Evolutionary conservation across 768 basidiomycete genomes (phyloP), one percentile per base, ranked within the genome.

Genomic region (Russula sp.): DNA sequence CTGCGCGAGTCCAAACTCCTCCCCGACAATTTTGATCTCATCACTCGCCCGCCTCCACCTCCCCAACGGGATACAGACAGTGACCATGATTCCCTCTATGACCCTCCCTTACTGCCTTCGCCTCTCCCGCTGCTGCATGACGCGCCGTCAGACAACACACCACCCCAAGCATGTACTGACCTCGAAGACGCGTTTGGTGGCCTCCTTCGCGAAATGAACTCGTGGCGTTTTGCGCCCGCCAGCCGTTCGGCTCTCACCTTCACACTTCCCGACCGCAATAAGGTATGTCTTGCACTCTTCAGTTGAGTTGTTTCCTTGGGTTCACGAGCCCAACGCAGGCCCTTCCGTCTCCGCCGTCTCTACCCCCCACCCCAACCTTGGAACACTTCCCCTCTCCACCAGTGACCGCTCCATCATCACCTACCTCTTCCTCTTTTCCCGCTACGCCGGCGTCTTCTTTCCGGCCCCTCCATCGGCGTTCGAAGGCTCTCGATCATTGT

Each of bases 171-270:
- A 28, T 72, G 75, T 50, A 65, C 70, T 14, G 74, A 77, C 57
- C 75, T 75, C 46, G 64, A 73, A 49, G 76, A 76, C 10, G 69
- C 77, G 0, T 73, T 78, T 61, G 71, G 72, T 24, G 76, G 75
- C 60, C 74, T 77, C 63, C 71, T 77, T 4, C 75, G 73, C 36
- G 74, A 77, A 66, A 77, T 77, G 76, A 64, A 64, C 32, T 58
- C 68, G 34, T 69, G 68, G 68, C 68, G 63, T 34, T 51, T 64
- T 13, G 20, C 26, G 1, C 60, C 64, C 7, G 24, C 55, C 30
- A 51, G 50, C 24, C 48, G 49, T 13, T 65, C 64, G 14, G n/a
- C 54, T 24, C 59, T 44, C 11, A 44, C 64, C 5, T 36, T 56
- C 51, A 55, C 61, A 20, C 49, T 54, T 44, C 28, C 67, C 65